A percentile compares a stretch with the other conserved stretches of the same genome.
These are phyloP conservation scores for Plasmodium coatneyi DNA, from an alignment of 169 alveolate genomes.

Conservation along the genomic window DNA sequence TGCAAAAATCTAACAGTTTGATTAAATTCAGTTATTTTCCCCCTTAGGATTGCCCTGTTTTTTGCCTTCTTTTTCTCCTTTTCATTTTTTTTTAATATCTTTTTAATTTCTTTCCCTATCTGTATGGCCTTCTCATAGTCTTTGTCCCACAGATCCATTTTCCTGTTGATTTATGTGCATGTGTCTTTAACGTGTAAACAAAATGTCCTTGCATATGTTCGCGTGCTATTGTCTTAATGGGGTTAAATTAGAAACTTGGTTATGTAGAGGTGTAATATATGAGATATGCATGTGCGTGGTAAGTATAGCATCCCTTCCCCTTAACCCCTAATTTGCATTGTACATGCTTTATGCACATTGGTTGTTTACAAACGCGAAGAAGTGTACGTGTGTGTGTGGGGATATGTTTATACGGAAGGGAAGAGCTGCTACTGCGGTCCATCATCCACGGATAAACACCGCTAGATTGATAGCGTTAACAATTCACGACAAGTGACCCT, in stretches of 20 bases:
- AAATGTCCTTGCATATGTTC: neutral
- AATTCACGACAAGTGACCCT: neutral
- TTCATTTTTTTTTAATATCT: slow-evolving; percentile 42
- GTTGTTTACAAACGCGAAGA: neutral
- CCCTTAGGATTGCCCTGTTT: slow-evolving; percentile 70
- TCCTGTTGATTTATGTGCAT: neutral
- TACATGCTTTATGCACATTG: neutral
- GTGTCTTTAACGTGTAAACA: neutral
- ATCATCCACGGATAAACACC: neutral
- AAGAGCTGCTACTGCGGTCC: neutral
- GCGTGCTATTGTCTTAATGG: neutral
- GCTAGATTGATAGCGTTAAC: neutral
- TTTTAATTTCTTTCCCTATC: slow-evolving; percentile 64
- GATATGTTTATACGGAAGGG: neutral
- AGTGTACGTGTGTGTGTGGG: neutral
- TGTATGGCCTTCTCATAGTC: slow-evolving; percentile 70
- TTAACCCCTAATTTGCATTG: neutral
- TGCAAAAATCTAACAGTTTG: slow-evolving; percentile 33
- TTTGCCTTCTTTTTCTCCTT: slow-evolving; percentile 48
- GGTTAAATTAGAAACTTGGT: neutral
- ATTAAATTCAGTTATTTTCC: slow-evolving; percentile 71
- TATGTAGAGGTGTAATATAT: neutral
- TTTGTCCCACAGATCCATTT: slow-evolving; percentile 69
- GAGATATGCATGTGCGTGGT: neutral
- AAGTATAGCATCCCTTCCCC: neutral